Evolutionary conservation across 2,329 filamentous ascomycete species (phyloP).

Genomic region (Xylaria sp.): DNA sequence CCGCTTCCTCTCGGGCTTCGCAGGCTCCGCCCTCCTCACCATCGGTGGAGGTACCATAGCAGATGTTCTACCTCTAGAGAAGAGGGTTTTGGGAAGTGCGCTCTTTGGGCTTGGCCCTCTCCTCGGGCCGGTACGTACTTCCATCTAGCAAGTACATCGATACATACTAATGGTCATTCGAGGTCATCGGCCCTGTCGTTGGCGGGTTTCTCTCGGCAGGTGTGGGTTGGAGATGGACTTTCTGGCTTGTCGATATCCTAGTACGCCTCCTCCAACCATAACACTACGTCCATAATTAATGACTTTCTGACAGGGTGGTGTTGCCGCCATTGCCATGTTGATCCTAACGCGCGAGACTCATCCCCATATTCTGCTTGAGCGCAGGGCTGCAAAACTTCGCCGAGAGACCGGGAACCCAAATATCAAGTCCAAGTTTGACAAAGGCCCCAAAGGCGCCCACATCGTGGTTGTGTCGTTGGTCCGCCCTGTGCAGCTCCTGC

Average conservation of each 20-base stretch:
- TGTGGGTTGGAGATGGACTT: slow-evolving; percentile 60
- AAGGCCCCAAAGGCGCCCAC: background rate
- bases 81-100: slow-evolving; percentile 47
- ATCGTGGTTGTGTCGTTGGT: background rate
- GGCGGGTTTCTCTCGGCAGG: slow-evolving; percentile 48
- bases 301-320: slow-evolving; percentile 1
- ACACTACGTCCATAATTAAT: background rate
- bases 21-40: slow-evolving; percentile 45
- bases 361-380: slow-evolving; percentile 16
- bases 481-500: slow-evolving; percentile 18
- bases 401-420: slow-evolving; percentile 18
- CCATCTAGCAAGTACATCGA: background rate
- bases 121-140: slow-evolving; percentile 47
- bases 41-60: slow-evolving; percentile 52
- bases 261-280: slow-evolving; percentile 44
- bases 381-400: slow-evolving; percentile 2
- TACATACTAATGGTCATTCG: background rate
- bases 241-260: slow-evolving; percentile 50
- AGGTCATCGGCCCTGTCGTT: slow-evolving; percentile 58
- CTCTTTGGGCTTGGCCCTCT: slow-evolving; percentile 52
- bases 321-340: background rate
- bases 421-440: slow-evolving; percentile 9
- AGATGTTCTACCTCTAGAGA: slow-evolving; percentile 46
- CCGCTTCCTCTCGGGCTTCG: slow-evolving; percentile 48
- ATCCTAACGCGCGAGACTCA: slow-evolving; percentile 29